Evolutionary conservation across 306 rosid genomes (phyloP), one percentile per base, ranked within the genome.

Genomic region (Canavalia gladiata): DNA sequence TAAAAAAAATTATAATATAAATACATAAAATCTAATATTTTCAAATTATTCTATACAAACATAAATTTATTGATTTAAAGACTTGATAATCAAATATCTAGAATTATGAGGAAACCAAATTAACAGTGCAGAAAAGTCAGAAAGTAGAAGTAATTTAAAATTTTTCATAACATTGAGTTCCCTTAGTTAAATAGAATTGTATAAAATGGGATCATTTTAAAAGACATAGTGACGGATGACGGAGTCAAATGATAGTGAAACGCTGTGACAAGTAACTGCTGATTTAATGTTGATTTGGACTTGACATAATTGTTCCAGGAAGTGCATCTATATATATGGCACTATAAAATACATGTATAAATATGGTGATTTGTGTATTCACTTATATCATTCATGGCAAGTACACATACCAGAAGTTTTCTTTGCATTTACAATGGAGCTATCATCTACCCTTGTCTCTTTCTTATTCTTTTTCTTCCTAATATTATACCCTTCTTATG

Each of bases 271-370:
- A 37, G 31, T 33, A 65, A 39, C 33, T 39, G 28, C 7, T 18
- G 13, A 65, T 2, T 65, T 65, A 65, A 65, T 65, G 70, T 39
- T n/a, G 70, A 39, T 37, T 2, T 2, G 12, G 70, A 65, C 70
- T 8, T 6, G 49, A n/a, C 70, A 39, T 65, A 39, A 65, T 8
- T 7, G 13, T 13, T 65, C 31, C 12, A n/a, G 6, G 69, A 65
- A 39, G 11, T 64, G 9, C 30, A 12, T 8, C 18, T 64, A 13
- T 18, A 12, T 37, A 6, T 9, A 1, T 7, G 13, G 52, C 8
- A 5, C 1, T 60, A 59, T 8, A 58, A 2, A 30, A 8, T 33
- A 0, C 45, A 37, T 4, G 2, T 35, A 6, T 13, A 1, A 37
- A n/a, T 45, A 64, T 13, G 34, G 8, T 1, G 2, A 59, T 62